Conservation (phyloP, 2,329 filamentous ascomycete species). For the Aschersonia sp. region DNA sequence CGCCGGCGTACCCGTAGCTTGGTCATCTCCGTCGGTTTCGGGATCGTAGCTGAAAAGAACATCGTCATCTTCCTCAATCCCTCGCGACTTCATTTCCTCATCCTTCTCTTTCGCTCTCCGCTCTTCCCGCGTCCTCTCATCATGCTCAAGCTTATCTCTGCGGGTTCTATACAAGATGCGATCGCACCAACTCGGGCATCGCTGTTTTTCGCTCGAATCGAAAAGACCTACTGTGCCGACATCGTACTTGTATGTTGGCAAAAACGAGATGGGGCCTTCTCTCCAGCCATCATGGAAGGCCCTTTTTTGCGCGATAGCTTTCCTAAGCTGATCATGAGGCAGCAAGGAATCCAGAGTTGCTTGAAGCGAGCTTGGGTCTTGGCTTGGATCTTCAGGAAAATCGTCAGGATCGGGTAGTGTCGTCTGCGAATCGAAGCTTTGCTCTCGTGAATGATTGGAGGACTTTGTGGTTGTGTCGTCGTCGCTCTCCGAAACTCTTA, state of each 20-base stretch:
- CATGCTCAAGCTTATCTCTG: constrained; percentile 51
- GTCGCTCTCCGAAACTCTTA: constrained; percentile 27
- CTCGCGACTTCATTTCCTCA: constrained; percentile 70
- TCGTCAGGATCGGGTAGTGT: constrained; percentile 49
- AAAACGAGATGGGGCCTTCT: constrained; percentile 74
- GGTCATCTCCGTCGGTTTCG: constrained; percentile 49
- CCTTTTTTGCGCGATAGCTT: constrained; percentile 60
- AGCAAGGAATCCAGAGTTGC: constrained; percentile 78
- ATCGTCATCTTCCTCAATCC: constrained; percentile 67
- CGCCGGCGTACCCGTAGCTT: constrained; percentile 9
- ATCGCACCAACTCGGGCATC: constrained; percentile 94
- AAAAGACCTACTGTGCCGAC: constrained; percentile 84
- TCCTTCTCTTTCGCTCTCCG: constrained; percentile 57
- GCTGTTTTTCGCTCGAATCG: constrained; percentile 87
- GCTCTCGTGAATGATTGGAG: constrained; percentile 16
- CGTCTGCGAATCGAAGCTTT: constrained; percentile 24
- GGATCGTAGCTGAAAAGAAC: constrained; percentile 87
- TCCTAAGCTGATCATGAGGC: constrained; percentile 74
- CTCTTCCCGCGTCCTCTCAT: constrained; percentile 47
- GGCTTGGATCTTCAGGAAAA: constrained; percentile 49
- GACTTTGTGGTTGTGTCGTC: constrained; percentile 25
- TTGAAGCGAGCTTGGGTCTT: constrained; percentile 75
- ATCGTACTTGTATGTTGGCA: constrained; percentile 97
- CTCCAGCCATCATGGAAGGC: constrained; percentile 84
- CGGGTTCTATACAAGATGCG: constrained; percentile 77